phyloP scores from a whole-genome alignment of 352 stramenopile species.

The Elongisporangium undulatum region DNA sequence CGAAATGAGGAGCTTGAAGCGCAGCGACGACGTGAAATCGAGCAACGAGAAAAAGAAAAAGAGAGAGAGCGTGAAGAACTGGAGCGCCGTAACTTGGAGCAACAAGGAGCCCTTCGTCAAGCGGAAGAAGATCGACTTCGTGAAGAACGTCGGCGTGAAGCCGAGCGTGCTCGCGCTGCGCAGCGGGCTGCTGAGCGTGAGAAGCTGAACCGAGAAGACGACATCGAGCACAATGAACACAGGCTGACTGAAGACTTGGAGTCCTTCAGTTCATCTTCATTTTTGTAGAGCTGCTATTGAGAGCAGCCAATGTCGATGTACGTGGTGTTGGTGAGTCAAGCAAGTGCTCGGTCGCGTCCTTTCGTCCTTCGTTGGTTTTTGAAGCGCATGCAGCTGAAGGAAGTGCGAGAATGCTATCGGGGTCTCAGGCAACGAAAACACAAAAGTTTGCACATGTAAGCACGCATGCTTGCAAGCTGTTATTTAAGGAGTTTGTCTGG shows the following conservation, averaged over 20 bases:
- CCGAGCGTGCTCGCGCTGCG: slow-evolving; percentile 45
- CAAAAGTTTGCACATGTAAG: not conserved
- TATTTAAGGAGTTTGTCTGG: not conserved
- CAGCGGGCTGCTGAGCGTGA: slow-evolving; percentile 58
- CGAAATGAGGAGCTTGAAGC: slow-evolving; percentile 61
- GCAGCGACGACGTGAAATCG: slow-evolving; percentile 56
- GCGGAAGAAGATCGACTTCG: slow-evolving; percentile 51
- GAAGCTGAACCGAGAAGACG: slow-evolving; percentile 61
- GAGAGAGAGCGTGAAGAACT: slow-evolving; percentile 61
- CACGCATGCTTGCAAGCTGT: not conserved
- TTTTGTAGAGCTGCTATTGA: slow-evolving; percentile 48
- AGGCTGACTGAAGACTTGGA: slow-evolving; percentile 77
- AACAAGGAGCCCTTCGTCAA: slow-evolving; percentile 36
- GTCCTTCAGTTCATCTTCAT: slow-evolving; percentile 85
- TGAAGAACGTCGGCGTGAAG: slow-evolving; percentile 52
- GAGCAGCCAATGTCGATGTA: not conserved
- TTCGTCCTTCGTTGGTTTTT: too few species aligned
- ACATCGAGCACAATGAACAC: slow-evolving; percentile 64
- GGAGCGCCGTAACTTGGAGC: slow-evolving; percentile 56
- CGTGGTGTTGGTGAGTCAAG: not conserved
- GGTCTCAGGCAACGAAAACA: not conserved
- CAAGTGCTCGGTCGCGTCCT: not conserved
- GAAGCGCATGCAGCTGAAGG: not conserved
- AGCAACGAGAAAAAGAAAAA: slow-evolving; percentile 66
- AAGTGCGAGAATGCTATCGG: not conserved